Evolutionary conservation across 2,329 filamentous ascomycete genomes (phyloP).

Genomic region (Tothia fuscella): DNA sequence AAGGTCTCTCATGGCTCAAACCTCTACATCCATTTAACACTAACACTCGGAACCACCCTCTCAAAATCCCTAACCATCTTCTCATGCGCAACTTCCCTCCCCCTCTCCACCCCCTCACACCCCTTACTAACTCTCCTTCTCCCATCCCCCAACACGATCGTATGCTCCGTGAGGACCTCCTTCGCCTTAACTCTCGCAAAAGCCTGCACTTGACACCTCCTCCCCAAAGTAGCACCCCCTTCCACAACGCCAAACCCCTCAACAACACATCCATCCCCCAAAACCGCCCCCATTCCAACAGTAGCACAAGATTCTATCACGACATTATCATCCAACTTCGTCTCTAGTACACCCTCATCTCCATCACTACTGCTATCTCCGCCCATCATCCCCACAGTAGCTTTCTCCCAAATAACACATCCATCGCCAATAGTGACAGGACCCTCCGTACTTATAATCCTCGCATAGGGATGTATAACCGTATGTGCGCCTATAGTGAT

Average conservation of each 20-base stretch:
- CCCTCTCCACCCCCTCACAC: no score
- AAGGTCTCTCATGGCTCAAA: no score
- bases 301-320: conserved; percentile 32
- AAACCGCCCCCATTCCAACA: conserved; percentile 19
- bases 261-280: conserved; percentile 8
- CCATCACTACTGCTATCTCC: conserved; percentile 13
- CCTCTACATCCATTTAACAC: no score
- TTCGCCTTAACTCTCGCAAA: no score
- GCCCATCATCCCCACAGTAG: conserved; percentile 23
- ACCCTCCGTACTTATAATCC: conserved; percentile 29
- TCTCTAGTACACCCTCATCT: conserved; percentile 13
- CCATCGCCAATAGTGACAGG: conserved; percentile 32
- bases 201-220: no score
- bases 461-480: conserved; percentile 75
- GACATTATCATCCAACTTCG: conserved; percentile 28
- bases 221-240: conserved; percentile 21
- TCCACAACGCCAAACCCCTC: conserved; percentile 12
- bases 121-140: no score
- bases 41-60: no score
- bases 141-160: no score
- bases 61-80: no score
- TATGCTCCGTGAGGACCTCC: no score
- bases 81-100: no score
- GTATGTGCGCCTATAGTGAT: conserved; percentile 68
- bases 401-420: conserved; percentile 66